Evolutionary conservation across 1,139 yeast species (phyloP), one percentile per base, ranked within the genome.

Genomic region (Pichia sp.): DNA sequence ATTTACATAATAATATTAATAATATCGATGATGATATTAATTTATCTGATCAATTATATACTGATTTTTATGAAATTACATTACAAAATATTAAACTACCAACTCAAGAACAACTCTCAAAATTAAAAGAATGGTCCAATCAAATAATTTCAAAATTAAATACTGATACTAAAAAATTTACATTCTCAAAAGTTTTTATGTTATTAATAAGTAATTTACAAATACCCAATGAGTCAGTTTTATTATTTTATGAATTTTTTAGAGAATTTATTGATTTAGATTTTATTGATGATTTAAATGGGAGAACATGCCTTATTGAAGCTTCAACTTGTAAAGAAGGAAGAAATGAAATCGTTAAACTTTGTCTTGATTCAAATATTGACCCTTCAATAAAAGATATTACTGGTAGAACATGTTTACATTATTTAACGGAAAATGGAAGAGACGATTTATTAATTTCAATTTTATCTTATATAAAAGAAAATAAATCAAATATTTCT

Each of bases 361-460:
- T 71, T 38, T 58, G 60, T 35, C 48, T 62, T 9, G 44, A 51
- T n/a, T 45, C 55, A 20, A 54, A 52, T 37, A 66, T 67, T 12
- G 67, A 66, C 46, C 64, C 67, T 4, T 63, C 70, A 6, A 63
- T 70, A 24, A 69, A 67, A 47, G 94, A 84, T 58, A 73, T 74
- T 37, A 82, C 85, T 54, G 96, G 95, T 4, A 74, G 94, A 54
- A 81, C 83, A 3, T 90, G 97, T 34, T 66, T 92, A 12, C 97
- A 92, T 63, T 87, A 90, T 61, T 95, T 96, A 1, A 77, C 95
- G 6, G 89, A 82, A 55, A 65, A 74, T 52, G 83, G 84, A 39
- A 65, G 85, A 48, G 59, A 70, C 24, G 87, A 80, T 50, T 63
- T 82, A 30, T 68, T 82, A 29, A 67, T 68, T 35, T 61, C 73